phyloP scores from a whole-genome alignment of 768 basidiomycete genomes.

The Leccinum broughii region DNA sequence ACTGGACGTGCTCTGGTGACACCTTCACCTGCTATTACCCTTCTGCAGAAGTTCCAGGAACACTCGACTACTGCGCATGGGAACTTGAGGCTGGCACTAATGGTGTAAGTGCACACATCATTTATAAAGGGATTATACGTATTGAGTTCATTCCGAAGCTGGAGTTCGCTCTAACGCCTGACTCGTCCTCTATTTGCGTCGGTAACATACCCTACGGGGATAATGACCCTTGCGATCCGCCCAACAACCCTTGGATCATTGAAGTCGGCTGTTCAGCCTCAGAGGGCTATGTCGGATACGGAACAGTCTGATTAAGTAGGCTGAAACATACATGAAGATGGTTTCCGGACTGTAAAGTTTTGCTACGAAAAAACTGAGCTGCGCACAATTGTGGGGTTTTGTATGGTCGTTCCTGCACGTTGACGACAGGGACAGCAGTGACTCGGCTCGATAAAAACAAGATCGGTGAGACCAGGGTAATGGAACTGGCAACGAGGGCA shows the following conservation, averaged over 20 bases:
- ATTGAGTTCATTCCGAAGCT: neutral
- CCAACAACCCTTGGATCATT: slow-evolving; percentile 9
- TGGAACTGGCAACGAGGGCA: too few relatives aligned
- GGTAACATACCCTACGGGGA: slow-evolving; percentile 1
- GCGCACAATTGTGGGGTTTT: too few relatives aligned
- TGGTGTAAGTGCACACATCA: neutral
- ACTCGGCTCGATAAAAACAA: too few relatives aligned
- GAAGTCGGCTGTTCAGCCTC: neutral
- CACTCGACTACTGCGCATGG: slow-evolving; percentile 8
- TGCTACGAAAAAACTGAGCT: too few relatives aligned
- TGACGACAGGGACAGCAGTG: too few relatives aligned
- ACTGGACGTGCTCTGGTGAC: slow-evolving; percentile 12
- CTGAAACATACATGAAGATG: neutral
- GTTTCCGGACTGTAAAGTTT: too few relatives aligned
- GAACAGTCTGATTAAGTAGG: neutral
- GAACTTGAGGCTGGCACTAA: neutral
- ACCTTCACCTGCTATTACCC: slow-evolving; percentile 14
- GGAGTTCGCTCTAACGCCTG: slow-evolving; percentile 2
- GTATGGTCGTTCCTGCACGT: too few relatives aligned
- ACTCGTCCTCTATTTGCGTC: slow-evolving; percentile 6
- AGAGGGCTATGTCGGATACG: neutral
- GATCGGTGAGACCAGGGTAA: too few relatives aligned
- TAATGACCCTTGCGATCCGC: slow-evolving; percentile 1
- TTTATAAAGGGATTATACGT: neutral
- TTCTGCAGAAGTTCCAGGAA: slow-evolving; percentile 3